Conservation (phyloP, 495 filamentous ascomycete genomes). For the Aspergillus cristatus region DNA sequence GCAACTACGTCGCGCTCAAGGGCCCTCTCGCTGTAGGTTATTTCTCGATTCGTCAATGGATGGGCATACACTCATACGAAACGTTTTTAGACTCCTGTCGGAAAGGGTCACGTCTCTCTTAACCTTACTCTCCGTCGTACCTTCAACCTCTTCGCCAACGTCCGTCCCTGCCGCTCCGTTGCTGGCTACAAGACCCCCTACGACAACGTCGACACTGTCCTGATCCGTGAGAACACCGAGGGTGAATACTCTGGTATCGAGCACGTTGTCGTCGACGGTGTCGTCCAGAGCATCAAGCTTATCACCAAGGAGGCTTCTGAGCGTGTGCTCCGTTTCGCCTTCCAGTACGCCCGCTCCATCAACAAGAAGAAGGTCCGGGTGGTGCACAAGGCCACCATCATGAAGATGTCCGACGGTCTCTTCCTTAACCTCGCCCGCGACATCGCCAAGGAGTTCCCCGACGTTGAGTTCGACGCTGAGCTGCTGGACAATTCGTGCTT, state of each 20-base stretch:
- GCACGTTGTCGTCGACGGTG: constrained; percentile 95
- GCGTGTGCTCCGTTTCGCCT: constrained; percentile 90
- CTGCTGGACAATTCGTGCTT: constrained; percentile 97
- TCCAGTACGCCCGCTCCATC: constrained; percentile 90
- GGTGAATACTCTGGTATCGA: constrained; percentile 99
- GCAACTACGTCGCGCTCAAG: constrained; percentile 94
- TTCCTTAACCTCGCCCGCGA: constrained; percentile 81
- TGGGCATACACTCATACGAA: constrained; percentile 13
- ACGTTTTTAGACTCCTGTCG: constrained; percentile 71
- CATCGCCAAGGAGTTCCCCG: constrained; percentile 87
- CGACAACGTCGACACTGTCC: constrained; percentile 91
- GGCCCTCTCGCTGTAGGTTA: constrained; percentile 83
- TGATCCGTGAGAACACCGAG: constrained; percentile 99
- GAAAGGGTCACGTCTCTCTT: constrained; percentile 97
- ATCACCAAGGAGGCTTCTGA: constrained; percentile 91
- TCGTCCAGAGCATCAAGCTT: constrained; percentile 98
- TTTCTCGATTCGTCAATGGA: not conserved
- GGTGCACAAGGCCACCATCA: constrained; percentile 99
- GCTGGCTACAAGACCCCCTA: constrained; percentile 98
- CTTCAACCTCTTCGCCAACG: constrained; percentile 99
- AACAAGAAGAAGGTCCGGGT: constrained; percentile 91
- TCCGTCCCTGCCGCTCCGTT: constrained; percentile 93
- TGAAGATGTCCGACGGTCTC: constrained; percentile 99
- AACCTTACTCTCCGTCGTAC: constrained; percentile 97
- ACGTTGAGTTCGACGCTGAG: constrained; percentile 91